phyloP scores from a whole-genome alignment of 345 rosid species.

The Citrus medica region DNA sequence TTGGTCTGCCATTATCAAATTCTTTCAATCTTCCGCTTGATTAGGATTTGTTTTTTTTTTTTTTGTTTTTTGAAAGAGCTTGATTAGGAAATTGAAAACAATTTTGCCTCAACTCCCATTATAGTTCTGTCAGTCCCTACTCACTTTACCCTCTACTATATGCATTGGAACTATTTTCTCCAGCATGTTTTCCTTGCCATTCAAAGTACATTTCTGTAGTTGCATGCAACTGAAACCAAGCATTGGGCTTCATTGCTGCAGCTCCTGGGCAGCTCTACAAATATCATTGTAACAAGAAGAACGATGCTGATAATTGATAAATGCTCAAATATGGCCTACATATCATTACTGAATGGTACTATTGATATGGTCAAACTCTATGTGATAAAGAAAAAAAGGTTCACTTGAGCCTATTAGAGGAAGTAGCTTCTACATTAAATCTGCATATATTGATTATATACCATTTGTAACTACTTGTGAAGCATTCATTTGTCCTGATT shows the following conservation, averaged over 20 bases:
- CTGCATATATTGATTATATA: background rate
- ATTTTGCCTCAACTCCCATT: background rate
- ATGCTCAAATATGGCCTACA: conserved; percentile 3
- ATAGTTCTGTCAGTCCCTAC: background rate
- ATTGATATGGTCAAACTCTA: background rate
- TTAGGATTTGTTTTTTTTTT: too few relatives aligned
- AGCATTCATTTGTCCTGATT: background rate
- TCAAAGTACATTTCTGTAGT: background rate
- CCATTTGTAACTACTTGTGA: background rate
- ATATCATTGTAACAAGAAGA: background rate
- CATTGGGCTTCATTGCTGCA: background rate
- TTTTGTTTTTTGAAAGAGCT: background rate
- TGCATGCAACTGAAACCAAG: background rate
- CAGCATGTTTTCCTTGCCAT: background rate
- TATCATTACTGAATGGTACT: background rate
- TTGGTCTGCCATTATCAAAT: conserved; percentile 8
- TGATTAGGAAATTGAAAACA: background rate
- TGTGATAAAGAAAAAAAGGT: background rate
- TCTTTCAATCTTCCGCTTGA: conserved; percentile 5
- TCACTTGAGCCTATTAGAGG: conserved; percentile 8
- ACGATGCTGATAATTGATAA: background rate
- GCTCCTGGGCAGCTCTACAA: background rate
- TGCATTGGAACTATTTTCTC: background rate
- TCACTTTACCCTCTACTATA: background rate
- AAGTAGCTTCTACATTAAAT: conserved; percentile 19